Base-by-base conservation (phyloP, 495 filamentous ascomycete species). In the Sabuloglossum arenarium region DNA sequence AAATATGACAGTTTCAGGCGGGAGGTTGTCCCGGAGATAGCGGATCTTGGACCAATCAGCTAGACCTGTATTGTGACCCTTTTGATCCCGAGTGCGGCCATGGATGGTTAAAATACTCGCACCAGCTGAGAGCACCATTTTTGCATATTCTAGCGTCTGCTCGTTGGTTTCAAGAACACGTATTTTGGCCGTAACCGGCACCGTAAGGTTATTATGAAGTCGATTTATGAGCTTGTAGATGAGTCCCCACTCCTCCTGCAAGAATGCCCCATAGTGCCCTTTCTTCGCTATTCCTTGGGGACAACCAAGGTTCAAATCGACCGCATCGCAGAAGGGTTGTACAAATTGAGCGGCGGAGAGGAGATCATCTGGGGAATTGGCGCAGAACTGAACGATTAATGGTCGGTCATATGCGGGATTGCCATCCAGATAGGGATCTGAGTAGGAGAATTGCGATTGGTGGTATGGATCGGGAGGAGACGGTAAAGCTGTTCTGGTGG, bases 271-370 rank as follows among this genome's bases (percentile, higher is more conserved):
- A 63, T 99, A 99, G 62, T 85, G 81, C 4, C 91, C 91, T 62
- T 80, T 85, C 61, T 75, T 76, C 31, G 91, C 91, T 56, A 99
- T 99, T 1, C 89, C 88, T 64, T 99, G 91, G 1, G 91, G 91
- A 70, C 91, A 99, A n/a, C 91, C 91, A 0, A 99, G 75, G 65
- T 99, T 99, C 60, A 99, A 70, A 66, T 99, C 93, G 9, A 99
- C 85, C 1, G 89, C 91, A 64, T 99, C 91, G 65, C 88, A 95
- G 69, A 85, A 84, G 0, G 85, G 84, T 2, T 80, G 77, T 0
- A 86, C 87, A 53, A 83, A 72, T 24, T 75, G 71, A 2, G 90
- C 90, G 1, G 90, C 88, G 34, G 73, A 70, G 16, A 95, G 71
- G 4, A 97, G 73, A 51, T 83, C 76, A 31, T 84, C 72, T 0